Percentiles rank a stretch among this genome's conserved stretches.
These are phyloP conservation scores for Copromyces sp. DNA, from an alignment of 495 filamentous ascomycete species.

Conservation along the genomic window DNA sequence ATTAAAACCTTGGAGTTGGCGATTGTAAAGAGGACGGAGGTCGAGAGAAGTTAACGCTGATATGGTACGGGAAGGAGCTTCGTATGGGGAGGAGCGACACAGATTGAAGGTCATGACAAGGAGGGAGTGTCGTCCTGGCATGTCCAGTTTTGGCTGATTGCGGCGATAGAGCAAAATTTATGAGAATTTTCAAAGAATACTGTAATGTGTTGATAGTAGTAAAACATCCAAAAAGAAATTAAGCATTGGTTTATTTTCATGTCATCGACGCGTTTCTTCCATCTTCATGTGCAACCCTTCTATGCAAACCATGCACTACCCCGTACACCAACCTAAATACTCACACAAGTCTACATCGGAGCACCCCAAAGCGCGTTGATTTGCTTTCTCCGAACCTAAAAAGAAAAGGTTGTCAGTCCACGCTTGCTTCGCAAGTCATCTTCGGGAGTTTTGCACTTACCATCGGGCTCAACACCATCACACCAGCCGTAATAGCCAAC, in stretches of 20 bases:
- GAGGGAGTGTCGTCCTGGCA: background rate
- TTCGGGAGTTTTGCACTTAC: slow-evolving; percentile 40
- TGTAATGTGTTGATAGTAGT: background rate
- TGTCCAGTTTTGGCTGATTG: background rate
- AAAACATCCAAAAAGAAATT: background rate
- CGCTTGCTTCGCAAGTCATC: background rate
- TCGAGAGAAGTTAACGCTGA: no score
- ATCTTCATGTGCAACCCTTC: background rate
- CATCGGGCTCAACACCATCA: slow-evolving; percentile 71
- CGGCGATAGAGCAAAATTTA: background rate
- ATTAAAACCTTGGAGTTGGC: no score
- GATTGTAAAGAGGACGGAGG: no score
- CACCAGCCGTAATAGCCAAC: slow-evolving; percentile 61
- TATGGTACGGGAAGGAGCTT: no score
- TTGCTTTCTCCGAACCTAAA: slow-evolving; percentile 31
- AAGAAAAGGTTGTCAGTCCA: background rate
- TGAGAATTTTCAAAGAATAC: no score
- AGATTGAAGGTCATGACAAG: no score
- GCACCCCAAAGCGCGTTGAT: slow-evolving; percentile 29
- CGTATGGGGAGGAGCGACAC: no score
- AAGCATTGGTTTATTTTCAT: background rate
- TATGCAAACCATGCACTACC: background rate
- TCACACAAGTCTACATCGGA: background rate
- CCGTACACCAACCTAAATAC: background rate
- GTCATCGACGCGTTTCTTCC: background rate